Evolutionary conservation across 495 filamentous ascomycete genomes (phyloP), one percentile per base, ranked within the genome.

Genomic region (Neurospora tetrasperma): DNA sequence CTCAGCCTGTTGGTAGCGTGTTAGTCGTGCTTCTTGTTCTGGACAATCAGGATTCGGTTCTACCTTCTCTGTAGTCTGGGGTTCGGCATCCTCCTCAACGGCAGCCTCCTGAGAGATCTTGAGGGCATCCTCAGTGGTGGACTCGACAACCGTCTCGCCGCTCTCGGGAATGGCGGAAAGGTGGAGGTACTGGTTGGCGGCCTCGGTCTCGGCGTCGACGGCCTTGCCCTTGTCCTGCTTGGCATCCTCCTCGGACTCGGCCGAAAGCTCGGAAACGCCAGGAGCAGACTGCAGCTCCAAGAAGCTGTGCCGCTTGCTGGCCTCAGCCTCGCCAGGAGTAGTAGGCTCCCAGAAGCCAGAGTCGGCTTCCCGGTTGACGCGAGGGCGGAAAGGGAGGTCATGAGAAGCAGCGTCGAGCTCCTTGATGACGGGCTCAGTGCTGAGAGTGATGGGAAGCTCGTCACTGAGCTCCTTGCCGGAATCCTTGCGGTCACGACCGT

Each of bases 341-440:
- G 69, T 70, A 16, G 72, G 71, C 27, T 80, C 78, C 79, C 79
- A 80, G 73, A 80, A 80, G 4, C 79, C 79, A 12, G 79, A 80
- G 68, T 80, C 79, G n/a, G 74, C 78, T 23, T 79, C 74, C n/a
- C 79, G 46, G 9, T 77, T 59, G 3, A 76, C 35, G 48, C 41
- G 75, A 23, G 40, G 72, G 68, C 5, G 74, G 73, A 14, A 70
- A 72, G 12, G 44, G 43, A 23, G 66, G 48, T 76, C 73, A 69
- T 78, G 48, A 31, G 74, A 73, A 27, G 41, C 42, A n/a, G 71
- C 71, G 18, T 75, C 71, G 35, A 74, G 66, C 41, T 74, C 75
- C 66, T 70, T 73, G 41, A 41, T 42, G 9, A 68, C 18, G n/a
- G 73, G 72, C 27, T 76, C 75, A 69, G 75, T 18, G 43, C 75